Percentiles rank a stretch among this genome's conserved stretches.
Evolutionary conservation across 163 green algal species (phyloP).

Genomic region (Scenedesmus sp.): DNA sequence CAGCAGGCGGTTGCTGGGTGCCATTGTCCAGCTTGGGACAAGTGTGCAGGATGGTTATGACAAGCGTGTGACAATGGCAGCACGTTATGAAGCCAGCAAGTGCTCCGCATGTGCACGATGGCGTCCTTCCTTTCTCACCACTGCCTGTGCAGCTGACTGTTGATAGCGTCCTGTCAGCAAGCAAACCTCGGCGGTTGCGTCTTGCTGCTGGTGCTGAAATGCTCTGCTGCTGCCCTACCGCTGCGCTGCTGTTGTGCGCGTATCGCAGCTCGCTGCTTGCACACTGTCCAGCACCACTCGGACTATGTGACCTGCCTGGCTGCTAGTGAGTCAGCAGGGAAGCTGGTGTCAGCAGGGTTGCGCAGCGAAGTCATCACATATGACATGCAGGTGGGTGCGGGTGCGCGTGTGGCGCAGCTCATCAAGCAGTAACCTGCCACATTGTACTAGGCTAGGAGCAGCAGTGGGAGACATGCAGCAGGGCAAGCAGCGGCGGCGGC

Average conservation of each 20-base stretch:
- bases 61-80: neutral
- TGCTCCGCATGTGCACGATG: neutral
- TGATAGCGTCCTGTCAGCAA: neutral
- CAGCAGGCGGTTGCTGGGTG: neutral
- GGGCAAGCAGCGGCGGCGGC: neutral
- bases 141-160: neutral
- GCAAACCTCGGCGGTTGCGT: neutral
- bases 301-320: slow-evolving; percentile 90
- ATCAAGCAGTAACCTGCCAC: neutral
- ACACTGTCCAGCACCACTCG: slow-evolving; percentile 73
- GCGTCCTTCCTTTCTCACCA: too few species aligned
- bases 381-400: slow-evolving; percentile 75
- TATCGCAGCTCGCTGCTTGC: slow-evolving; percentile 58
- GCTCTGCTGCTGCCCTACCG: neutral
- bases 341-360: slow-evolving; percentile 82
- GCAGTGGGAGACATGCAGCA: neutral
- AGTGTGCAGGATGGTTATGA: neutral
- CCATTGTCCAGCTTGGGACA: neutral
- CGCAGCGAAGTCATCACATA: slow-evolving; percentile 83
- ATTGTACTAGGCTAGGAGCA: neutral
- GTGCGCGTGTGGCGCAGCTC: too few species aligned
- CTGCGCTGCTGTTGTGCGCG: neutral
- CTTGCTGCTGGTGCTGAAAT: neutral
- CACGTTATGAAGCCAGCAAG: neutral
- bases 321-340: slow-evolving; percentile 38